Percentiles rank a stretch among this genome's conserved stretches.
These are phyloP conservation scores for Pythium aquatile DNA, from an alignment of 352 stramenopile genomes.

Conservation along the genomic window DNA sequence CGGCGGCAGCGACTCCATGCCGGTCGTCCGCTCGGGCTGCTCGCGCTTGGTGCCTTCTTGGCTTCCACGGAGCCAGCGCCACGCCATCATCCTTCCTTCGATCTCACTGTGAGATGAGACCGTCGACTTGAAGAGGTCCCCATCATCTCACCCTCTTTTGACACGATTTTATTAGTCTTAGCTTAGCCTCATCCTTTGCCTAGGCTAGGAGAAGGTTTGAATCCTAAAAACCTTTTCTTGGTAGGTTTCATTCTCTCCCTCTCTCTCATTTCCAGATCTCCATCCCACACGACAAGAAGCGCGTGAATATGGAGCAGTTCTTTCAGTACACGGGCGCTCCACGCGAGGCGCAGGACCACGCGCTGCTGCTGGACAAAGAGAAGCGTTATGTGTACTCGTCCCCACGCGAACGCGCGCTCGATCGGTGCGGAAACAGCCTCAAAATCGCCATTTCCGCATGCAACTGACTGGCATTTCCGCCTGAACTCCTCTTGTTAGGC, in stretches of 20 bases:
- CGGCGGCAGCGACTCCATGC: background rate
- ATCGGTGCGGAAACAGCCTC: conserved; percentile 30
- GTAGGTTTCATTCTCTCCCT: background rate
- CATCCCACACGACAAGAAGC: background rate
- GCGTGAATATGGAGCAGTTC: conserved; percentile 59
- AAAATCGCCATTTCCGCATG: background rate
- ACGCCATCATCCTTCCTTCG: background rate
- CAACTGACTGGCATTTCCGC: background rate
- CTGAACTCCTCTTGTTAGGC: conserved; percentile 21
- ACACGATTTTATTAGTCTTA: background rate
- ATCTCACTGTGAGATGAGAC: too few relatives aligned
- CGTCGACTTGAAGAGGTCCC: too few relatives aligned
- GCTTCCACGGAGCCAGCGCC: background rate
- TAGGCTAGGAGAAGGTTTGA: background rate
- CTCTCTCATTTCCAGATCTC: background rate
- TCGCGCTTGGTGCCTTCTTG: background rate
- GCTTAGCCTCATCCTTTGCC: background rate
- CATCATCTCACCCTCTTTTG: background rate
- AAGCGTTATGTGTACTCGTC: conserved; percentile 64
- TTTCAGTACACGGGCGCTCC: conserved; percentile 63
- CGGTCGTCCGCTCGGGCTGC: background rate
- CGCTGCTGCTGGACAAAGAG: conserved; percentile 36
- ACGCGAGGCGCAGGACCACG: conserved; percentile 25
- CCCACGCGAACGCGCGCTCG: conserved; percentile 53
- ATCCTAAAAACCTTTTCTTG: background rate